Conservation (phyloP, 2,329 filamentous ascomycete genomes). For the Pyrenophora tritici-repentis region DNA sequence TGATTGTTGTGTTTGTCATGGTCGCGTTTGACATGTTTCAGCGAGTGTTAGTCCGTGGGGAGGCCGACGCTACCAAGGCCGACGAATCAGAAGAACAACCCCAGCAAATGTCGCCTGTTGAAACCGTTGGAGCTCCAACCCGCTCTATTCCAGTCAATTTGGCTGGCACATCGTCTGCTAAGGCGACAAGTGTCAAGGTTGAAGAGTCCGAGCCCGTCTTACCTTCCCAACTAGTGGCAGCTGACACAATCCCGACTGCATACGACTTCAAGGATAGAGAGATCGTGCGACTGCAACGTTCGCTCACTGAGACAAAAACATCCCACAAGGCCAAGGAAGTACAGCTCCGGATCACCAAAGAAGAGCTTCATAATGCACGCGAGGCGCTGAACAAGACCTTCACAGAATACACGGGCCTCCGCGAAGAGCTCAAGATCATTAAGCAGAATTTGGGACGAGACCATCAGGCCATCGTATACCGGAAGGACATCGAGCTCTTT, state of each 20-base stretch:
- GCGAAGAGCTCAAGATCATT: conserved; percentile 39
- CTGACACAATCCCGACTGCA: conserved; percentile 9
- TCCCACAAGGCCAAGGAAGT: conserved; percentile 33
- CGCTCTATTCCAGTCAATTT: conserved; percentile 24
- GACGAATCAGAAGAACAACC: conserved; percentile 23
- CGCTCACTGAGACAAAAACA: conserved; percentile 35
- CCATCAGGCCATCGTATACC: conserved; percentile 42
- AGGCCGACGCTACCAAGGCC: conserved; percentile 16
- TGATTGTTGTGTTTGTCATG: conserved; percentile 39
- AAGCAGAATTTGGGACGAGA: conserved; percentile 38
- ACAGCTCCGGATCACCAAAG: conserved; percentile 28
- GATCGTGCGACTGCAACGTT: conserved; percentile 35
- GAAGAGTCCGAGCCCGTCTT: conserved; percentile 6
- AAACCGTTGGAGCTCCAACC: conserved; percentile 33
- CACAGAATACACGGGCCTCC: conserved; percentile 34
- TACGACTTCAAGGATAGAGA: conserved; percentile 32
- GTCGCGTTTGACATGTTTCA: conserved; percentile 40
- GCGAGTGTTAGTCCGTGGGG: conserved; percentile 13
- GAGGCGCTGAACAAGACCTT: conserved; percentile 38
- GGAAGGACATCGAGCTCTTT: conserved; percentile 46
- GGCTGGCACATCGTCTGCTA: conserved; percentile 12
- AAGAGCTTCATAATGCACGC: conserved; percentile 37
- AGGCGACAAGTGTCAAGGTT: conserved; percentile 12
- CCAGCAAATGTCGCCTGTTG: conserved; percentile 24
- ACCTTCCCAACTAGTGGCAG: conserved; percentile 9